phyloP scores from a whole-genome alignment of 129 eudicot species.

The Sambucus nigra region DNA sequence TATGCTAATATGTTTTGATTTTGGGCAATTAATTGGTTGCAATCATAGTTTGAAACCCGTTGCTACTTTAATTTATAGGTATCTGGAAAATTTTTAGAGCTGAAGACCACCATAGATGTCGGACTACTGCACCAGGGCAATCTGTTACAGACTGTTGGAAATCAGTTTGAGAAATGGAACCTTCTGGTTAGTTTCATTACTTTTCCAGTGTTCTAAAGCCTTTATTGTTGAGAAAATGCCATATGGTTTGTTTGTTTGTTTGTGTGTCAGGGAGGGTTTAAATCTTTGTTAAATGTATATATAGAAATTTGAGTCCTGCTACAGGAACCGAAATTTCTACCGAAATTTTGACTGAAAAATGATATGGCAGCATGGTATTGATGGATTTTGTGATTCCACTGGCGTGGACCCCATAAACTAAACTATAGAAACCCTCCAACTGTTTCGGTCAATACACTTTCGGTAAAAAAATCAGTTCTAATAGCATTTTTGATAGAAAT shows the following conservation, averaged over 20 bases:
- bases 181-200: constrained; percentile 39
- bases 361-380: too few species aligned
- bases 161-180: constrained; percentile 73
- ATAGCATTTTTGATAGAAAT: too few species aligned
- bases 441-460: too few species aligned
- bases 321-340: too few species aligned
- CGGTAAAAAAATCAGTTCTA: too few species aligned
- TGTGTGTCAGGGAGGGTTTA: neutral
- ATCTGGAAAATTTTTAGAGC: constrained; percentile 62
- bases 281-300: neutral
- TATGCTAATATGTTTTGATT: neutral
- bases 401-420: too few species aligned
- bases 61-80: constrained; percentile 32
- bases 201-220: too few species aligned
- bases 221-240: too few species aligned
- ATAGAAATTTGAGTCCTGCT: too few species aligned
- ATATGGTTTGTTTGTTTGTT: neutral
- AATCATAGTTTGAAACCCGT: neutral
- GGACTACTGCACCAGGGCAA: constrained; percentile 60
- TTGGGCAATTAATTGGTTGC: neutral
- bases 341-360: too few species aligned
- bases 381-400: too few species aligned
- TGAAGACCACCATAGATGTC: constrained; percentile 71
- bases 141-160: constrained; percentile 51
- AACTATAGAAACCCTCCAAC: too few species aligned